A percentile compares a stretch with the other conserved stretches of the same genome.
Conservation (phyloP, 257 asterid genomes). For the Phtheirospermum japonicum region DNA sequence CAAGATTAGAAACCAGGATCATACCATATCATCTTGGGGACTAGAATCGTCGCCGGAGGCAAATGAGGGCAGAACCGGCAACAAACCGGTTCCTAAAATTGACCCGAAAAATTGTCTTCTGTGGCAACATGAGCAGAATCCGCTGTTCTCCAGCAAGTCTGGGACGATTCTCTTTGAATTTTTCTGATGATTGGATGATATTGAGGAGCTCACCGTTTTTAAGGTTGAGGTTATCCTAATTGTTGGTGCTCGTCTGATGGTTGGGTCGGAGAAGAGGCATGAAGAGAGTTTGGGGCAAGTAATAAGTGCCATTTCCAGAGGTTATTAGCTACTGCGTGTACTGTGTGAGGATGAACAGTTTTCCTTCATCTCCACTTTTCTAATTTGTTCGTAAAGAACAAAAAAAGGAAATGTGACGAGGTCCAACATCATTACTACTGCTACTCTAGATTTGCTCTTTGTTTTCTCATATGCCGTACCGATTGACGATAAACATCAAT, state of each 20-base stretch:
- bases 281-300: conserved; percentile 25
- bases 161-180: conserved; percentile 27
- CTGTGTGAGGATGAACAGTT: no score
- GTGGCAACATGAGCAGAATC: conserved; percentile 47
- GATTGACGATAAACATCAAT: no score
- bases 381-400: no score
- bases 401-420: no score
- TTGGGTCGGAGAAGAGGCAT: conserved; percentile 25
- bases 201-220: conserved; percentile 21
- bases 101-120: conserved; percentile 58
- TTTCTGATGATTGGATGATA: conserved; percentile 18
- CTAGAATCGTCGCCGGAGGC: conserved; percentile 38
- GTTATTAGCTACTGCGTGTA: no score
- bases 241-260: conserved; percentile 20
- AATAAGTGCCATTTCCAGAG: no score
- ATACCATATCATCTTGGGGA: conserved; percentile 47
- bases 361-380: no score
- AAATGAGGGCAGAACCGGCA: conserved; percentile 43
- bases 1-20: conserved; percentile 15
- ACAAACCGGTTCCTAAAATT: conserved; percentile 40
- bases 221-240: conserved; percentile 15
- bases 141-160: conserved; percentile 23
- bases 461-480: no score
- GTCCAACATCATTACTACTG: no score
- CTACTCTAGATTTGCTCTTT: no score